phyloP scores from a whole-genome alignment of 768 basidiomycete species.

The Boletellus ananas region DNA sequence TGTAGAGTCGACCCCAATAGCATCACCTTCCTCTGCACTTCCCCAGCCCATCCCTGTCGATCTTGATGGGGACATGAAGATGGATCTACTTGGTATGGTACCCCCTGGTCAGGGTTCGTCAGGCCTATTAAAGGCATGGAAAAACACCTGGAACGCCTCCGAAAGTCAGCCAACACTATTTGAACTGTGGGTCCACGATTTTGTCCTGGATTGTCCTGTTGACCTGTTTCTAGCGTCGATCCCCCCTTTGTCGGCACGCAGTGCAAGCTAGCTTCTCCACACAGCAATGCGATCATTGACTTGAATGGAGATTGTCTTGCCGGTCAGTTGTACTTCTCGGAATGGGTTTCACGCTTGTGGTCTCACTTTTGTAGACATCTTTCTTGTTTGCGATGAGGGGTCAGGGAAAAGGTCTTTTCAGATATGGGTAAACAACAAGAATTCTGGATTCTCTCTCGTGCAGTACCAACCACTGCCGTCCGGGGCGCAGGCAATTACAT shows the following conservation, averaged over 20 bases:
- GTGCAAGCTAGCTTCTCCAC: slow-evolving; percentile 82
- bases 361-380: slow-evolving; percentile 57
- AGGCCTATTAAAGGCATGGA: slow-evolving; percentile 63
- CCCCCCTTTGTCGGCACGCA: slow-evolving; percentile 59
- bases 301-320: slow-evolving; percentile 95
- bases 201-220: background rate
- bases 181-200: slow-evolving; percentile 49
- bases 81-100: slow-evolving; percentile 76
- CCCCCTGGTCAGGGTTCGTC: slow-evolving; percentile 37
- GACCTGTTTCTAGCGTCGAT: slow-evolving; percentile 40
- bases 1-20: slow-evolving; percentile 37
- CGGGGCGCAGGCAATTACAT: slow-evolving; percentile 75
- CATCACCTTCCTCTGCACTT: slow-evolving; percentile 58
- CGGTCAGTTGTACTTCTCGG: slow-evolving; percentile 39
- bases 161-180: slow-evolving; percentile 53
- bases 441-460: slow-evolving; percentile 65
- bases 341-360: background rate
- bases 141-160: slow-evolving; percentile 72
- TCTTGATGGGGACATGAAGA: slow-evolving; percentile 81
- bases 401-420: slow-evolving; percentile 66
- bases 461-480: slow-evolving; percentile 66
- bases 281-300: slow-evolving; percentile 93
- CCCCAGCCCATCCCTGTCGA: slow-evolving; percentile 87
- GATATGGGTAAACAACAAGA: slow-evolving; percentile 89
- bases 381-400: slow-evolving; percentile 78